Conservation (phyloP, 1,284 basidiomycete species). For the Stereum hirsutum region DNA sequence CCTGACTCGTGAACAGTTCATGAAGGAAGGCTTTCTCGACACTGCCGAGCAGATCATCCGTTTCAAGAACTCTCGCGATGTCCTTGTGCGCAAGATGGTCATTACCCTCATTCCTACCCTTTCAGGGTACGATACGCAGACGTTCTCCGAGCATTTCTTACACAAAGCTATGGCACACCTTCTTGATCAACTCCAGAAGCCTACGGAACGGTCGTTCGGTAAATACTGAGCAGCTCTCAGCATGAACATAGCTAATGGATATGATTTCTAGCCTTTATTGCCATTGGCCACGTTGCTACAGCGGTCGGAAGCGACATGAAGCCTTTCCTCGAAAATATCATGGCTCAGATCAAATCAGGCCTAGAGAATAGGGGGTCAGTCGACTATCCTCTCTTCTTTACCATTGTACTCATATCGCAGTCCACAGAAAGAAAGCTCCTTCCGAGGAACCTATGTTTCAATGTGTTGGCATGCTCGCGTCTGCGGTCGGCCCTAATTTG, state of each 20-base stretch:
- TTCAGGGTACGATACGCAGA: conserved; percentile 89
- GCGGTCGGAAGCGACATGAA: conserved; percentile 95
- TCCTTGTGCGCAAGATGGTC: conserved; percentile 84
- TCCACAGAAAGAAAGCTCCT: conserved; percentile 77
- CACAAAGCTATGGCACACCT: conserved; percentile 91
- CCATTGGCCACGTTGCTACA: conserved; percentile 91
- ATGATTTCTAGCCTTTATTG: conserved; percentile 69
- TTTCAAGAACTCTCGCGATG: conserved; percentile 84
- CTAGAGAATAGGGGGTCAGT: conserved; percentile 78
- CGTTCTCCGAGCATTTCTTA: conserved; percentile 83
- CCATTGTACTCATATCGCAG: too few relatives aligned
- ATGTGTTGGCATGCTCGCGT: conserved; percentile 94
- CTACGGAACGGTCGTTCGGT: conserved; percentile 86
- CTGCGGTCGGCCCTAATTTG: conserved; percentile 92
- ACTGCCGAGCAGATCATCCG: conserved; percentile 89
- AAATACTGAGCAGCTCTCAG: conserved; percentile 11
- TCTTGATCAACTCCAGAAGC: conserved; percentile 81
- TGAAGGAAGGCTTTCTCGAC: conserved; percentile 85
- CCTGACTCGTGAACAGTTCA: conserved; percentile 50
- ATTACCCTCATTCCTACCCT: conserved; percentile 91
- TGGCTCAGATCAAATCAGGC: conserved; percentile 85
- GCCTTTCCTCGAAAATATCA: conserved; percentile 89
- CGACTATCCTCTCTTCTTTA: too few relatives aligned
- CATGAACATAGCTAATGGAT: conserved; percentile 8
- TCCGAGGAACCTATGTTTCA: conserved; percentile 96